Evolutionary conservation across 2,329 filamentous ascomycete genomes (phyloP).

Genomic region (Claviceps digitariae): DNA sequence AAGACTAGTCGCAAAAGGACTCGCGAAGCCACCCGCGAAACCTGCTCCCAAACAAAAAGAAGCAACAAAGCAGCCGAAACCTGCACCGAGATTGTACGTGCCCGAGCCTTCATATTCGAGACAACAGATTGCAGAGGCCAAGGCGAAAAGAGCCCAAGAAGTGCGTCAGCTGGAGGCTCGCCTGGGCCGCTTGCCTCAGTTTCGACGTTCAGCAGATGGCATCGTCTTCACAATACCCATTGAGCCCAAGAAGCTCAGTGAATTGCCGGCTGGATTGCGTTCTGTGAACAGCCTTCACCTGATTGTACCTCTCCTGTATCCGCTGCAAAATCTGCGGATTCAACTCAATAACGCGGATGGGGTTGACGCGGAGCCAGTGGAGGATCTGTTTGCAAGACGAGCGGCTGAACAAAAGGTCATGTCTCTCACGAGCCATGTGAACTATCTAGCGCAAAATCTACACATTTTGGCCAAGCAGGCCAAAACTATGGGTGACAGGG

Average conservation of each 20-base stretch:
- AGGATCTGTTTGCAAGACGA: slow-evolving; percentile 50
- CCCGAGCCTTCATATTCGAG: slow-evolving; percentile 37
- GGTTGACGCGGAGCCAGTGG: slow-evolving; percentile 46
- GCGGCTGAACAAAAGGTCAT: slow-evolving; percentile 42
- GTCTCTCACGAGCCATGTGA: slow-evolving; percentile 60
- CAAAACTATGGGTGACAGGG: slow-evolving; percentile 14
- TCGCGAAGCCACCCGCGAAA: neutral
- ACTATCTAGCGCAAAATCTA: slow-evolving; percentile 60
- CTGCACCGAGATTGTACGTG: slow-evolving; percentile 19
- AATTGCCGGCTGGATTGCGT: slow-evolving; percentile 48
- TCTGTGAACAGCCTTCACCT: slow-evolving; percentile 51
- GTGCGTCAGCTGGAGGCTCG: slow-evolving; percentile 62
- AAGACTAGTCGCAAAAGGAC: neutral
- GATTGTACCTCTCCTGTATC: slow-evolving; percentile 58
- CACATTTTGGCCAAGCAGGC: slow-evolving; percentile 49
- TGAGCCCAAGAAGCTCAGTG: slow-evolving; percentile 45
- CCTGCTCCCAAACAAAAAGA: neutral
- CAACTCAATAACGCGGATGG: slow-evolving; percentile 51
- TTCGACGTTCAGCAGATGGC: slow-evolving; percentile 56
- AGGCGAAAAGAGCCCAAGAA: slow-evolving; percentile 49
- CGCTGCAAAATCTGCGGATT: slow-evolving; percentile 52
- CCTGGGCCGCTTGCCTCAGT: slow-evolving; percentile 53
- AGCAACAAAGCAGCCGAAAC: slow-evolving; percentile 3
- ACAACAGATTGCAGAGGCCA: slow-evolving; percentile 49
- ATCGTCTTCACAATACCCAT: slow-evolving; percentile 58